Base-by-base conservation (phyloP, 2,329 filamentous ascomycete genomes). In the Lasiodiplodia gonubiensis region DNA sequence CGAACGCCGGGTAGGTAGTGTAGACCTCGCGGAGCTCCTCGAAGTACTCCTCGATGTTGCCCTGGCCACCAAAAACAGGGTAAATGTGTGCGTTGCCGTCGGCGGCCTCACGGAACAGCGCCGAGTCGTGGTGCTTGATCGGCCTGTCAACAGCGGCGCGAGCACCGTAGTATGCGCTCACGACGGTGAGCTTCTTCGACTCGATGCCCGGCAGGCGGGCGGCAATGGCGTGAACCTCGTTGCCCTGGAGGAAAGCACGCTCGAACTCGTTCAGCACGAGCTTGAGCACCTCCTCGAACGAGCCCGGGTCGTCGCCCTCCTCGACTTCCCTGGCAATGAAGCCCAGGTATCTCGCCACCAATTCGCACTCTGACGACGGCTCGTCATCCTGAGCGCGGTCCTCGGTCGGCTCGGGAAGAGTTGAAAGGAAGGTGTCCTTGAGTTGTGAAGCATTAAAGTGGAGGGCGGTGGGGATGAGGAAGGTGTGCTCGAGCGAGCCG, bases 31-130 rank as follows among this genome's bases (percentile, higher is more conserved):
- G 90, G 70, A 99, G 87, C 83, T 99, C 95, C 73, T 99, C 94
- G 75, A 99, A 99, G 82, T 99, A 99, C 82, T 99, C 96, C 81
- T 99, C 94, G 71, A 99, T 98, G 80, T 99, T 99, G 74, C 95
- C 95, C 80, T 99, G 95, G 7, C 95, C 95, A 69, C 95, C 95
- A 72, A 98, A 97, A 70, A 99, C 93, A 71, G 90, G 94, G 83
- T 97, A 99, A 69, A 99, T 88, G 73, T 88, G 90, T 66, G 94
- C 94, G 67, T 90, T 89, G 70, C 88, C 90, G 70, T 97, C 94
- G 55, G 91, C 89, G 11, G 93, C 93, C 61, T 95, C 94, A 72
- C 95, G 88, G 76, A 97, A 88, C 55, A 99, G 86, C 42, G 95
- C 96, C 49, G 96, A 98, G 78, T 97, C 92, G 79, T 99, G 94